These are phyloP conservation scores for Pelomyxa schiedti DNA, from an alignment of 78 protist species.

Conservation along the genomic window DNA sequence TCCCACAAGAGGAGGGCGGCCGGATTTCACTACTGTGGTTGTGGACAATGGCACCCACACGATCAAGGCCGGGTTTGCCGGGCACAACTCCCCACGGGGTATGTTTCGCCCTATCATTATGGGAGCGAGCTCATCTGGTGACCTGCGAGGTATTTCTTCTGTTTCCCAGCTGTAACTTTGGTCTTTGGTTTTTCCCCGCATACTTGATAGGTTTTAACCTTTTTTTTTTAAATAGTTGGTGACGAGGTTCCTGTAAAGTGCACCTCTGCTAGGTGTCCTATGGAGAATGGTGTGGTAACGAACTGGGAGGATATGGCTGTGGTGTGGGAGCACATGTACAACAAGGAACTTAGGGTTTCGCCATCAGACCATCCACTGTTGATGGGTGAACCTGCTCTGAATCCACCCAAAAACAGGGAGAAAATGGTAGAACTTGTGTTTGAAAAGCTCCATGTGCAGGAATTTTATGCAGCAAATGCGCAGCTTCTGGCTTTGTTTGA, in stretches of 20 bases:
- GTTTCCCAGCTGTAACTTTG: no score
- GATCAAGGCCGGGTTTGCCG: constrained; percentile 92
- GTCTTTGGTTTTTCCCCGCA: no score
- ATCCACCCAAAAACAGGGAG: constrained; percentile 47
- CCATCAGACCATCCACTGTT: constrained; percentile 38
- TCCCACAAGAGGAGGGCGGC: no score
- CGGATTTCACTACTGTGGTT: constrained; percentile 25
- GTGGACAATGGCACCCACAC: constrained; percentile 91
- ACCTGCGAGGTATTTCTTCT: no score
- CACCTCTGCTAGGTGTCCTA: constrained; percentile 65
- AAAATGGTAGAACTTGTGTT: constrained; percentile 39
- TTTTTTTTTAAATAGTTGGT: constrained; percentile 84
- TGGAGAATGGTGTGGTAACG: neutral
- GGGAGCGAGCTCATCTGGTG: no score
- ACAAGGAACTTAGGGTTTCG: constrained; percentile 16
- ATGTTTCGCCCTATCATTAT: no score
- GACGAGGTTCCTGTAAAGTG: constrained; percentile 80
- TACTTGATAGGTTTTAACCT: no score
- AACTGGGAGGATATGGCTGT: neutral
- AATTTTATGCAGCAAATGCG: constrained; percentile 42
- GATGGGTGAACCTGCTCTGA: constrained; percentile 44
- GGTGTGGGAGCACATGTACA: constrained; percentile 13
- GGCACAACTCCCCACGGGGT: constrained; percentile 76
- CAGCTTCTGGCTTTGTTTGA: constrained; percentile 11
- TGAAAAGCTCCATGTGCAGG: constrained; percentile 43